These are phyloP conservation scores for Arthrocladium fulminans DNA, from an alignment of 2,329 filamentous ascomycete genomes.

Conservation along the genomic window DNA sequence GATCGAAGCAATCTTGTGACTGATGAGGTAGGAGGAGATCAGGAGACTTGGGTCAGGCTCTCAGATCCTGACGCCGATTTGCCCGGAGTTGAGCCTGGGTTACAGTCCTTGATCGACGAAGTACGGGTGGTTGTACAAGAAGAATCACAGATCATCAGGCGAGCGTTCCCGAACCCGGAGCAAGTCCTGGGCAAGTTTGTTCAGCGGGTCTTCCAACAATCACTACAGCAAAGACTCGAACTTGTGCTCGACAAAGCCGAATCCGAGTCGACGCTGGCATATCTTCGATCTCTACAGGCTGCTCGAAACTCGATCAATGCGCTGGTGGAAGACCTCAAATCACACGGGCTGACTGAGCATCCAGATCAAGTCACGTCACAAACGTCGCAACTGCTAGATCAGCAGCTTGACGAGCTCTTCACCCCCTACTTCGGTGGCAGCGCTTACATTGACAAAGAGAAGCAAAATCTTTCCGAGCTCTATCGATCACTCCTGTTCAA, in stretches of 20 bases:
- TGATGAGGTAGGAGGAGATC: constrained; percentile 59
- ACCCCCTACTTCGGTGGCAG: constrained; percentile 58
- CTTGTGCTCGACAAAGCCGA: constrained; percentile 93
- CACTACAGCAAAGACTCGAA: constrained; percentile 89
- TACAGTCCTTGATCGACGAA: constrained; percentile 88
- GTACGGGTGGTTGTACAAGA: constrained; percentile 94
- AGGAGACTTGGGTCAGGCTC: constrained; percentile 76
- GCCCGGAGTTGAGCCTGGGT: constrained; percentile 79
- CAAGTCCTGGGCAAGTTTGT: constrained; percentile 88
- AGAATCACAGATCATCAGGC: constrained; percentile 92
- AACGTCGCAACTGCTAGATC: constrained; percentile 62
- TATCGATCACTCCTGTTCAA: constrained; percentile 92
- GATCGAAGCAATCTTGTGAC: constrained; percentile 85
- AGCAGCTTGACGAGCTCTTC: constrained; percentile 58
- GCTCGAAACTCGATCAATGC: constrained; percentile 80
- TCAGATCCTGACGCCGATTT: constrained; percentile 91
- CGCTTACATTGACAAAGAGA: constrained; percentile 58
- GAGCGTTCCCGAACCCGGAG: constrained; percentile 92
- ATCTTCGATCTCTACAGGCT: constrained; percentile 80
- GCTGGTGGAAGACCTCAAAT: constrained; percentile 84
- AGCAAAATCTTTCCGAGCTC: constrained; percentile 63
- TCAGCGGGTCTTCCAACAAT: constrained; percentile 94
- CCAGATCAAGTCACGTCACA: constrained; percentile 83
- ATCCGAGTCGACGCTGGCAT: constrained; percentile 82
- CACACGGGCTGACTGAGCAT: constrained; percentile 89